Evolutionary conservation across 1,284 basidiomycete genomes (phyloP).

Genomic region (Cryptococcus wingfieldii): DNA sequence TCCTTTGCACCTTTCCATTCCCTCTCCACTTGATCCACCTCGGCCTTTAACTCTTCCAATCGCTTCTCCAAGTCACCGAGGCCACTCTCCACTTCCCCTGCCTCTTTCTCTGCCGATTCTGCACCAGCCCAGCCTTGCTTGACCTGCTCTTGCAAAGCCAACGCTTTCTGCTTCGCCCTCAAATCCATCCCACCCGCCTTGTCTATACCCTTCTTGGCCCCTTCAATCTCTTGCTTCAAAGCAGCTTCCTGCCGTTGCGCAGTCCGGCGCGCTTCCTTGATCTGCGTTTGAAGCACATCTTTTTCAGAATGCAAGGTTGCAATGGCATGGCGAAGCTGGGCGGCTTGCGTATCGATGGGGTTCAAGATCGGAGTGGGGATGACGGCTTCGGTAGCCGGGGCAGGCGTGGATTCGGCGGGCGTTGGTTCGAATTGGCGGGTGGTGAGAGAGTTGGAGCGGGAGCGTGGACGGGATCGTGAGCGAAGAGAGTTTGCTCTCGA

Average conservation of each 20-base stretch:
- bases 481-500: slow-evolving; percentile 47
- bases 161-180: slow-evolving; percentile 46
- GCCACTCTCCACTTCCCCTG: slow-evolving; percentile 29
- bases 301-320: slow-evolving; percentile 42
- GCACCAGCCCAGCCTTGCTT: slow-evolving; percentile 48
- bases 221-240: slow-evolving; percentile 44
- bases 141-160: slow-evolving; percentile 49
- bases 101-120: slow-evolving; percentile 39
- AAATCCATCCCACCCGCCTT: slow-evolving; percentile 46
- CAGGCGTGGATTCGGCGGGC: slow-evolving; percentile 3
- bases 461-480: slow-evolving; percentile 41
- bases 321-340: slow-evolving; percentile 42
- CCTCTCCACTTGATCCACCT: slow-evolving; percentile 29
- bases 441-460: slow-evolving; percentile 45
- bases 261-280: slow-evolving; percentile 47
- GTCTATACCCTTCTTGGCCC: slow-evolving; percentile 46
- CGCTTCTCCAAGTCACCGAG: slow-evolving; percentile 32
- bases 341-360: slow-evolving; percentile 40
- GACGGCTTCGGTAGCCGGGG: slow-evolving; percentile 14
- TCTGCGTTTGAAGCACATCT: slow-evolving; percentile 41
- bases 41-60: slow-evolving; percentile 21
- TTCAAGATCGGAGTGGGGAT: slow-evolving; percentile 35
- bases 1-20: slow-evolving; percentile 34
- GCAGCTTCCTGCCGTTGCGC: slow-evolving; percentile 47
- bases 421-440: slow-evolving; percentile 6